Evolutionary conservation across 2,329 filamentous ascomycete species (phyloP), one percentile per base, ranked within the genome.

Genomic region (Aspergillus clavatus): DNA sequence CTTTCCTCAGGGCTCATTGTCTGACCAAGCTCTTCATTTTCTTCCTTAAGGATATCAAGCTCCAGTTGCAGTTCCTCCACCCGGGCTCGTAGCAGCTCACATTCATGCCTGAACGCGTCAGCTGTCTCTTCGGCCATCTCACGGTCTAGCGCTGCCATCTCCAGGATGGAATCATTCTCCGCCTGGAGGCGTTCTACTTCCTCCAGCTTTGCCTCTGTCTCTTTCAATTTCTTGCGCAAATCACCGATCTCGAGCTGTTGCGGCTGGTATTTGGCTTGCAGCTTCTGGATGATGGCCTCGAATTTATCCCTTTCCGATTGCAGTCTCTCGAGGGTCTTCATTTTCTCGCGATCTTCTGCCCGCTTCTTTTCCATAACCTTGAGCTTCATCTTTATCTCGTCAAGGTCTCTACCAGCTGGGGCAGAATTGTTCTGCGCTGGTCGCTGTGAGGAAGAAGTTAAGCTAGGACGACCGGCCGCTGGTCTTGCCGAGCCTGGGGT

Each of bases 81-180:
- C 60, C 84, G 89, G 46, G 80, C 72, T 59, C 88, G 87, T 42
- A 95, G 66, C 2, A 81, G 78, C 28, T 95, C 87, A 19, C 94
- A 72, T 61, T 98, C 90, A 1, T 80, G 78, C 63, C 89, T 93
- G 40, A 86, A 75, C 14, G 85, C 82, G 55, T 97, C 93, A 0
- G 87, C 85, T 35, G 83, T 89, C 68, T 96, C 91, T 66, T 98
- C 90, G 0, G 93, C 93, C 87, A 97, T 95, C 67, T 98, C 91
- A 36, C 88, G 82, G 63, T 98, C 93, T 21, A 98, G 73, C 0
- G 87, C 85, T 5, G 89, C 89, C 68, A 93, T 80, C 68, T 98
- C 93, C 60, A 96, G 72, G 5, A 86, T 81, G 3, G 84, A 80
- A 23, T 97, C 93, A 65, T 94, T 84, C 54, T 96, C 89, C 6